These are phyloP conservation scores for Penicillium palitans DNA, from an alignment of 2,329 filamentous ascomycete genomes.

Conservation along the genomic window DNA sequence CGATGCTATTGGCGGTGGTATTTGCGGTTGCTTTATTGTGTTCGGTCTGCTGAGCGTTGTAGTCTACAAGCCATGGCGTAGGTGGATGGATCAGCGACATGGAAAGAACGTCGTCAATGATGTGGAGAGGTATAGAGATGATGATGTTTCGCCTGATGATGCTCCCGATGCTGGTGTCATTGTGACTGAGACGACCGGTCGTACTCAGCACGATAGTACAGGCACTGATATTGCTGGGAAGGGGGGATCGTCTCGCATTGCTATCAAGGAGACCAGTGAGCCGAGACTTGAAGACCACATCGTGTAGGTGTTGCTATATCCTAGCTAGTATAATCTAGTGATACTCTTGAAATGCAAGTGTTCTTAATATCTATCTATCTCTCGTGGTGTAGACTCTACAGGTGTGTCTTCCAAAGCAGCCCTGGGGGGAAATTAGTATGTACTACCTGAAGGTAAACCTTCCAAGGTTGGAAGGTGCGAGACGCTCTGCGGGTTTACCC, in stretches of 20 bases:
- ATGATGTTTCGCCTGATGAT: conserved; percentile 5
- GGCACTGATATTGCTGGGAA: conserved; percentile 11
- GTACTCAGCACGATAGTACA: not conserved
- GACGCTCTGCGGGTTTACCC: not conserved
- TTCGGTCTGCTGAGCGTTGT: conserved; percentile 73
- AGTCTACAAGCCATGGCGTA: conserved; percentile 77
- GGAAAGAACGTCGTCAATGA: conserved; percentile 19
- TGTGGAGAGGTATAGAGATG: conserved; percentile 28
- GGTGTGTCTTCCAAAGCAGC: no score
- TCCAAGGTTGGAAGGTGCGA: no score
- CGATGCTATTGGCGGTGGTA: conserved; percentile 80
- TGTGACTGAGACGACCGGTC: not conserved
- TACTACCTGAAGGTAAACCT: not conserved
- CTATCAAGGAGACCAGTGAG: conserved; percentile 17
- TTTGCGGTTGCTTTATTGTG: conserved; percentile 80
- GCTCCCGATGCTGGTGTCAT: not conserved
- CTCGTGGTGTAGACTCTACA: not conserved
- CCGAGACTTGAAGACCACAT: conserved; percentile 20
- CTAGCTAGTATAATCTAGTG: not conserved
- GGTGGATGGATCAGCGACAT: conserved; percentile 51
- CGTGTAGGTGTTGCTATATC: conserved; percentile 5
- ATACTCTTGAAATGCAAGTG: not conserved
- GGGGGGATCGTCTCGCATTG: conserved; percentile 14
- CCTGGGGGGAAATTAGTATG: not conserved
- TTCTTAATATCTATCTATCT: not conserved